These are phyloP conservation scores for Tanozyma kutaoensis DNA, from an alignment of 805 yeast genomes.

Conservation along the genomic window DNA sequence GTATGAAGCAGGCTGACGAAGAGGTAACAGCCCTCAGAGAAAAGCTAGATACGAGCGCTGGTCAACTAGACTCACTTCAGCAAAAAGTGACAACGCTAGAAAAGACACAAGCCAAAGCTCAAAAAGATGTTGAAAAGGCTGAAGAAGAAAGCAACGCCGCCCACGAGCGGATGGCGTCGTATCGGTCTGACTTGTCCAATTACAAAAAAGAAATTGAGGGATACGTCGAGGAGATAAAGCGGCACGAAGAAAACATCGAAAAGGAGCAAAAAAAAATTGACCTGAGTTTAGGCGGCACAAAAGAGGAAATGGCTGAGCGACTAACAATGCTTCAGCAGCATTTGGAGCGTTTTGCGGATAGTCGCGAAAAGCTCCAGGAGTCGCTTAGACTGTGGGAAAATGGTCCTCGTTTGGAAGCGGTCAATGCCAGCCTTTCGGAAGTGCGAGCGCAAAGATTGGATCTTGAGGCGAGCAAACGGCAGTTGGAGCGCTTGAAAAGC, in stretches of 20 bases:
- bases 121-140: slow-evolving; percentile 1
- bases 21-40: too few relatives aligned
- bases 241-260: slow-evolving; percentile 9
- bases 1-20: too few relatives aligned
- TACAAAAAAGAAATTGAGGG: slow-evolving; percentile 10
- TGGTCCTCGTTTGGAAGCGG: slow-evolving; percentile 7
- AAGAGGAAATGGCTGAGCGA: slow-evolving; percentile 14
- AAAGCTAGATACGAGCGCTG: too few relatives aligned
- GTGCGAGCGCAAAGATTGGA: too few relatives aligned
- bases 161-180: slow-evolving; percentile 2
- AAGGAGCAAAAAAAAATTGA: slow-evolving; percentile 26
- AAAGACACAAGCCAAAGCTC: too few relatives aligned
- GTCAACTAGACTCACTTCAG: too few relatives aligned
- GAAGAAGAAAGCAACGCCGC: slow-evolving; percentile 3
- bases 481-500: slow-evolving; percentile 1
- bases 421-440: too few relatives aligned
- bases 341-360: too few relatives aligned
- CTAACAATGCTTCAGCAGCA: slow-evolving; percentile 4
- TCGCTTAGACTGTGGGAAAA: slow-evolving; percentile 14
- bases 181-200: slow-evolving; percentile 3
- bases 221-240: slow-evolving; percentile 2
- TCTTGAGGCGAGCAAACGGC: too few relatives aligned
- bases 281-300: slow-evolving; percentile 29
- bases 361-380: slow-evolving; percentile 1
- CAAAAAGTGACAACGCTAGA: too few relatives aligned